These are phyloP conservation scores for Rubia tinctorum DNA, from an alignment of 305 asterid genomes.

Conservation along the genomic window DNA sequence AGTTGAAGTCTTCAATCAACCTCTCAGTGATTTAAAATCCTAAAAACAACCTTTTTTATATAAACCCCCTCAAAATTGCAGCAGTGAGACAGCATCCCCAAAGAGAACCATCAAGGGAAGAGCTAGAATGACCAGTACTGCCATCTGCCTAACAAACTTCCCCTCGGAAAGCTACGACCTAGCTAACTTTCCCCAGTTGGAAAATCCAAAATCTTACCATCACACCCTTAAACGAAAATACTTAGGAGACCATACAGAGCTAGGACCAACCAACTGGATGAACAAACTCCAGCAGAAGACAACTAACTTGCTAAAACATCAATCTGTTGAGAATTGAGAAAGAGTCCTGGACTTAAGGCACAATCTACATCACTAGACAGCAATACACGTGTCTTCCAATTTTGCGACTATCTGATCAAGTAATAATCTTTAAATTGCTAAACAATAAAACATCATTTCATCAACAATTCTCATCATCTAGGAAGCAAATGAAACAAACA, in stretches of 20 bases:
- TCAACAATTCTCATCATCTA: not conserved
- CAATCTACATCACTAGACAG: too few relatives aligned
- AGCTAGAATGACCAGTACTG: not conserved
- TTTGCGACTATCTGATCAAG: not conserved
- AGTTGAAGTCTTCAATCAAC: too few relatives aligned
- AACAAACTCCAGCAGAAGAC: not conserved
- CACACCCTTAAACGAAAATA: not conserved
- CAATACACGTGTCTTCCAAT: not conserved
- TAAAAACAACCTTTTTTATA: not conserved
- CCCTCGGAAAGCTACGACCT: not conserved
- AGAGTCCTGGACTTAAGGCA: not conserved
- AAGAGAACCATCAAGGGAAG: conserved; percentile 3
- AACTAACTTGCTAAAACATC: not conserved
- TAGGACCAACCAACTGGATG: not conserved
- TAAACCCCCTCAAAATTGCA: not conserved
- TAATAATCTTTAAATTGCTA: not conserved
- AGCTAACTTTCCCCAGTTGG: not conserved
- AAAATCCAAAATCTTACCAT: not conserved
- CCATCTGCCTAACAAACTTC: not conserved
- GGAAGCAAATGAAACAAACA: not conserved
- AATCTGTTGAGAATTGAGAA: not conserved
- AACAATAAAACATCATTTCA: not conserved
- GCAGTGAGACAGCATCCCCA: not conserved
- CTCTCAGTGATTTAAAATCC: not conserved
- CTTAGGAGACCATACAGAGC: not conserved